A percentile compares a stretch with the other conserved stretches of the same genome.
Conservation (phyloP, 768 basidiomycete genomes). For the Neoboletus magnificus region DNA sequence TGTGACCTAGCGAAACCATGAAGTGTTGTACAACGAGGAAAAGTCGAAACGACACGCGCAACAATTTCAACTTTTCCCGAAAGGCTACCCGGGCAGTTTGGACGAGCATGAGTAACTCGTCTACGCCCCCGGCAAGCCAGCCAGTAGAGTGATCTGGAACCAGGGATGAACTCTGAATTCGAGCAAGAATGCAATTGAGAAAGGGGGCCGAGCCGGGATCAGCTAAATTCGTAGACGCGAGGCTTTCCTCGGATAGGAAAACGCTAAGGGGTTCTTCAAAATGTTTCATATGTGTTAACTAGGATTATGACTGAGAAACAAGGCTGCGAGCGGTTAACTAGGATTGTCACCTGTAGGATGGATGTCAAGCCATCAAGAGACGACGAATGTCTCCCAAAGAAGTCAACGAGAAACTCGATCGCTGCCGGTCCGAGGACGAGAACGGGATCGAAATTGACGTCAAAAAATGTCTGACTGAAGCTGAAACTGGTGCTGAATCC, state of each 20-base stretch:
- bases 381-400: slow-evolving; percentile 51
- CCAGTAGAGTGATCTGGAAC: slow-evolving; percentile 15
- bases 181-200: slow-evolving; percentile 37
- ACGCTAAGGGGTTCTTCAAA: slow-evolving; percentile 59
- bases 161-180: slow-evolving; percentile 27
- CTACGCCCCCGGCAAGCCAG: slow-evolving; percentile 28
- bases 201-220: slow-evolving; percentile 28
- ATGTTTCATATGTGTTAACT: slow-evolving; percentile 71
- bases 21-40: slow-evolving; percentile 43
- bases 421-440: slow-evolving; percentile 58
- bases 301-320: neutral
- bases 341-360: slow-evolving; percentile 54
- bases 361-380: slow-evolving; percentile 57
- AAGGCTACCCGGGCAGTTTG: slow-evolving; percentile 39
- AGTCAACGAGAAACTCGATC: slow-evolving; percentile 56
- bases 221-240: slow-evolving; percentile 10
- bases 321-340: neutral
- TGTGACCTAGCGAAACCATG: slow-evolving; percentile 43
- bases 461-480: slow-evolving; percentile 58
- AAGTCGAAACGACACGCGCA: slow-evolving; percentile 50
- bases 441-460: slow-evolving; percentile 54
- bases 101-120: slow-evolving; percentile 34
- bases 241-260: slow-evolving; percentile 12
- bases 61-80: slow-evolving; percentile 25
- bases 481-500: neutral